A percentile compares a stretch with the other conserved stretches of the same genome.
phyloP scores from a whole-genome alignment of 306 rosid genomes.

The Erythrophleum fordii region DNA sequence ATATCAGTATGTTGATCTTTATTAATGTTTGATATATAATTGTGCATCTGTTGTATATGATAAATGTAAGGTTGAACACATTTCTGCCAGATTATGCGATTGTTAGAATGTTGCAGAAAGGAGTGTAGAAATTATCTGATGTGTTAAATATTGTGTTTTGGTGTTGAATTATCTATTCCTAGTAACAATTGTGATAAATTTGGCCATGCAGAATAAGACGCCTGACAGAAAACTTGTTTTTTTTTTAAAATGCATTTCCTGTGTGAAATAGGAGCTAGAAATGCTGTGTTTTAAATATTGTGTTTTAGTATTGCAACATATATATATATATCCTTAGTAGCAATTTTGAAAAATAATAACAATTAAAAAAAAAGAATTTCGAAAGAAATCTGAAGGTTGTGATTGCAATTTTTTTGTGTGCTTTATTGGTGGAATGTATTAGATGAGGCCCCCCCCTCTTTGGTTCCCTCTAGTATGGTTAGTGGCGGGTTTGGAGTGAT shows the following conservation, averaged over 20 bases:
- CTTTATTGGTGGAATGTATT: neutral
- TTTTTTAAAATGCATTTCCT: no score
- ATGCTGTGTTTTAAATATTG: neutral
- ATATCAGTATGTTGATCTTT: slow-evolving; percentile 72
- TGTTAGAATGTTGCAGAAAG: neutral
- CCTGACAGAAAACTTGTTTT: no score
- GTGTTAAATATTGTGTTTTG: neutral
- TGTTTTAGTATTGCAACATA: neutral
- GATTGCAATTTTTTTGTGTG: neutral
- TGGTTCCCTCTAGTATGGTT: neutral
- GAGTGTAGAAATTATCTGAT: neutral
- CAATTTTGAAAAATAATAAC: no score
- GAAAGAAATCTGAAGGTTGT: neutral
- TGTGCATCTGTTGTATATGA: neutral
- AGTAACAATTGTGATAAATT: neutral
- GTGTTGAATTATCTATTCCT: neutral
- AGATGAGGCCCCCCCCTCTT: neutral
- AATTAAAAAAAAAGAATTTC: neutral
- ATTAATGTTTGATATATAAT: neutral
- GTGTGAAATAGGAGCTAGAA: no score
- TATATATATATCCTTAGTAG: no score
- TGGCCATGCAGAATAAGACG: neutral
- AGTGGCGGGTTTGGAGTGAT: neutral
- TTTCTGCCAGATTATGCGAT: neutral
- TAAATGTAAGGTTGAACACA: neutral